These are phyloP conservation scores for Castanea crenata DNA, from an alignment of 306 rosid genomes.

Conservation along the genomic window DNA sequence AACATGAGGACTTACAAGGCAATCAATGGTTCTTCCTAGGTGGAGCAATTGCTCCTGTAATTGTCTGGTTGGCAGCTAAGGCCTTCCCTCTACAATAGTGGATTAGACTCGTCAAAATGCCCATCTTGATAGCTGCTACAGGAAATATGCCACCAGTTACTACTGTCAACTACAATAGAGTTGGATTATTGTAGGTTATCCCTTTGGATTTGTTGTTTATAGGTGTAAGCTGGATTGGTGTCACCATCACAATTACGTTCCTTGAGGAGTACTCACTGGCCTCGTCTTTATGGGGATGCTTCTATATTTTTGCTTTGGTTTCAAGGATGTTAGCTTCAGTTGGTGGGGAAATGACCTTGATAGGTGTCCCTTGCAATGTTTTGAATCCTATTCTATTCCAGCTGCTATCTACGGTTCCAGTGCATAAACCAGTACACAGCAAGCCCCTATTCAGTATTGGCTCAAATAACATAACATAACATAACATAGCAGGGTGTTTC, in stretches of 20 bases:
- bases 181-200: slow-evolving; percentile 66
- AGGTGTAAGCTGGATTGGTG: slow-evolving; percentile 74
- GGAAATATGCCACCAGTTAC: slow-evolving; percentile 87
- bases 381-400: too few species aligned
- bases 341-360: slow-evolving; percentile 95
- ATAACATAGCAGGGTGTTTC: too few species aligned
- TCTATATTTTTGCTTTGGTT: slow-evolving; percentile 61
- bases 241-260: slow-evolving; percentile 74
- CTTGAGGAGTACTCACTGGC: slow-evolving; percentile 84
- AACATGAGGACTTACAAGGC: slow-evolving; percentile 51
- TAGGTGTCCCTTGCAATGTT: slow-evolving; percentile 50
- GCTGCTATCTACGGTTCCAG: too few species aligned
- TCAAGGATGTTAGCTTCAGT: slow-evolving; percentile 44
- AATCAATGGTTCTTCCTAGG: slow-evolving; percentile 78
- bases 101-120: slow-evolving; percentile 80
- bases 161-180: slow-evolving; percentile 63
- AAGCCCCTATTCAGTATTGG: too few species aligned
- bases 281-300: slow-evolving; percentile 89
- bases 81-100: slow-evolving; percentile 69
- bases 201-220: slow-evolving; percentile 67
- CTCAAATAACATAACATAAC: too few species aligned
- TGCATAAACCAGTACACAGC: too few species aligned
- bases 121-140: slow-evolving; percentile 66
- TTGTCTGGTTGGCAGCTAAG: slow-evolving; percentile 60
- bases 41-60: slow-evolving; percentile 69